Base-by-base conservation (phyloP, 2,329 filamentous ascomycete species). In the Dactylellina haptotyla region DNA sequence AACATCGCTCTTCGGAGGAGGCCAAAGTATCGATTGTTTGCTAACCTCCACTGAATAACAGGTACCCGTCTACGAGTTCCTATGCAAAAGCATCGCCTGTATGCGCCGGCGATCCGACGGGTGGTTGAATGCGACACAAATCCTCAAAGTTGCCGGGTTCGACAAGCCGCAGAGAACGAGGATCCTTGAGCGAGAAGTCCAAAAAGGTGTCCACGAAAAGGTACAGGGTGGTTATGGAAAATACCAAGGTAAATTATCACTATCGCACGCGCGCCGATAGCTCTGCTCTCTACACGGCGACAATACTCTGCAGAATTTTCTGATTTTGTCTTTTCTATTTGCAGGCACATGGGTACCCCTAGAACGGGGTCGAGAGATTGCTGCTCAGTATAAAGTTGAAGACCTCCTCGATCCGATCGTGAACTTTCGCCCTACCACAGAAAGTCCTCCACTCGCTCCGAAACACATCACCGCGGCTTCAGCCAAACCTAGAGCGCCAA, bases 71-170 rank as follows among this genome's bases (percentile, higher is more conserved):
- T 97, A 95, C 80, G 95, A 98, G 80, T 95, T 88, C 82, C 93
- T 80, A 80, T 88, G 30, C 89, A 90, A 80, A 87, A 90, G 78
- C 92, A 97, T 91, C 91, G 98, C 76, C 23, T 78, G 77, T 67
- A 99, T 99, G 95, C 90, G 95, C 81, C 88, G 95, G 56, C 89
- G 94, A 72, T 87, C 88, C 59, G 95, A 99, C 81, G 89, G 98
- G 82, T 99, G 94, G 93, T 95, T 99, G 83, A 99, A 99, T 84
- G 95, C 95, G n/a, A 99, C 95, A 61, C 95, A 99, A 80, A 98
- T 99, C 72, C 84, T 99, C 53, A 99, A 99, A 80, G 92, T 96
- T 12, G 95, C 95, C 75, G 94, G 94, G 64, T 97, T 97, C 79
- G 95, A 99, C 82, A 99, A 99, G 82, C 95, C 95, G 1, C 92